These are phyloP conservation scores for Verticillium isaacii DNA, from an alignment of 2,329 filamentous ascomycete genomes.

Conservation along the genomic window DNA sequence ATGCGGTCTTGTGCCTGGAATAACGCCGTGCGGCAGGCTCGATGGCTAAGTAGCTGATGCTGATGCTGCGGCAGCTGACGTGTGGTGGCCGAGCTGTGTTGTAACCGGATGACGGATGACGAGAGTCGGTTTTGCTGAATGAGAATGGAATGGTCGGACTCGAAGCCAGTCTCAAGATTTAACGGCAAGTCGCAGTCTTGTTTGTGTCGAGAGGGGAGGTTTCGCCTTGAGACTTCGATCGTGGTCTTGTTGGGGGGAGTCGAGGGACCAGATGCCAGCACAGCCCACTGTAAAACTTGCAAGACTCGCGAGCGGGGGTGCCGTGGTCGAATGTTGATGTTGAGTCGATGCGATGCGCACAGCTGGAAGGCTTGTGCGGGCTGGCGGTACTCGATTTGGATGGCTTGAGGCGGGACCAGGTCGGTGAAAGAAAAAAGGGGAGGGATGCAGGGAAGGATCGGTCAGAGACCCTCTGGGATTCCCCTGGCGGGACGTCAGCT, in stretches of 20 bases:
- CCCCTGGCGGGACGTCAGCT: neutral
- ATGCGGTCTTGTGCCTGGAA: no score
- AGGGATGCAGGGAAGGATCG: neutral
- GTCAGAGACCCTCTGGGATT: neutral
- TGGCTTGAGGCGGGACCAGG: neutral
- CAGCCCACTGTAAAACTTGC: neutral
- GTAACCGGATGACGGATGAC: no score
- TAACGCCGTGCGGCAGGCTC: no score
- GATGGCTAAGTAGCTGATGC: no score
- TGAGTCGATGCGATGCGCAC: neutral
- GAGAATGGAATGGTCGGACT: neutral
- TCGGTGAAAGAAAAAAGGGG: neutral
- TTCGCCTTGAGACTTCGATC: neutral
- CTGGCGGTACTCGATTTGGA: neutral
- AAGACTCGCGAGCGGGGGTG: neutral
- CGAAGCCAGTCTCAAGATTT: neutral
- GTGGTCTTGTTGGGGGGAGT: neutral
- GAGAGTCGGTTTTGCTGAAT: neutral
- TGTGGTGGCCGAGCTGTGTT: no score
- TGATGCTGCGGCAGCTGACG: no score
- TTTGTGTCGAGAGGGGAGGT: neutral
- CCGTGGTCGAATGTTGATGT: neutral
- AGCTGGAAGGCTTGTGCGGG: neutral
- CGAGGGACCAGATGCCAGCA: neutral
- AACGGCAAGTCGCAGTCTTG: neutral